Conservation (phyloP, 176 grass and related monocot species). For the Secale cereale region DNA sequence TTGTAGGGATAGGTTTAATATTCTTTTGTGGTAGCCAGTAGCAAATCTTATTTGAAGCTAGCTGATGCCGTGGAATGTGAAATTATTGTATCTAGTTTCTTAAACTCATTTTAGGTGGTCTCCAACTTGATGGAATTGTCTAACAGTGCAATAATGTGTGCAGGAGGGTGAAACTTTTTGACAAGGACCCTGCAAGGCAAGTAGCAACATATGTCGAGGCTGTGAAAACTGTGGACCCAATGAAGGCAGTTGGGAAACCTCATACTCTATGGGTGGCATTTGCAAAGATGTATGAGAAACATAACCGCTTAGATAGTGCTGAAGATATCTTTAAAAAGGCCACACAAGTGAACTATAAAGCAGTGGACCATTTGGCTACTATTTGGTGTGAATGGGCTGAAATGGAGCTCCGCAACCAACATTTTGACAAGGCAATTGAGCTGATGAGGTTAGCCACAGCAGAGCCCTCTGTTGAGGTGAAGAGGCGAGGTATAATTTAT, state of each 20-base stretch:
- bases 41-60: neutral
- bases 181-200: constrained; percentile 61
- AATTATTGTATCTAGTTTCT: neutral
- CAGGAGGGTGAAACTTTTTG: constrained; percentile 88
- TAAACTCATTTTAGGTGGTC: neutral
- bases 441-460: constrained; percentile 77
- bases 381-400: constrained; percentile 93
- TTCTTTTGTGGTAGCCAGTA: neutral
- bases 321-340: constrained; percentile 71
- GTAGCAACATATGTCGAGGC: constrained; percentile 79
- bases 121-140: constrained; percentile 13
- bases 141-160: constrained; percentile 32
- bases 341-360: constrained; percentile 76
- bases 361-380: constrained; percentile 64
- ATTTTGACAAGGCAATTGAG: constrained; percentile 71
- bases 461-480: constrained; percentile 78
- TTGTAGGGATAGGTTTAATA: neutral
- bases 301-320: constrained; percentile 70
- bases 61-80: neutral
- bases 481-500: constrained; percentile 63
- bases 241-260: constrained; percentile 86
- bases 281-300: constrained; percentile 82
- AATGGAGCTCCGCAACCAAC: constrained; percentile 64
- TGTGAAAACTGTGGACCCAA: constrained; percentile 82
- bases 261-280: constrained; percentile 83